Percentiles rank a stretch among this genome's conserved stretches.
Evolutionary conservation across 495 filamentous ascomycete species (phyloP).

Genomic region (Aspergillus sclerotioniger): DNA sequence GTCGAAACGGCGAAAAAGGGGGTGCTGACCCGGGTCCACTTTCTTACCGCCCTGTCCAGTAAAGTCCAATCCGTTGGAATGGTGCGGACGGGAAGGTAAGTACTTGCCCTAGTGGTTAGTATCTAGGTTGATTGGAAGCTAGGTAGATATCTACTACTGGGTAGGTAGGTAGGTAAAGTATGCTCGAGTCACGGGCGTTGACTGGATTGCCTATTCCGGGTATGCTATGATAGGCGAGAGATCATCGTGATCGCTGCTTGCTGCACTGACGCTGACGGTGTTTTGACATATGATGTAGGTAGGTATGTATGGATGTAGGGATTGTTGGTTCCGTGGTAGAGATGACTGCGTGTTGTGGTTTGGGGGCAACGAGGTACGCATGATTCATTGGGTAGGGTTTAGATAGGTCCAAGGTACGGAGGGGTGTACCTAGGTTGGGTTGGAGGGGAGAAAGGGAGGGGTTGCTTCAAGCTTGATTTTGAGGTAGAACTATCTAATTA

Average conservation of each 20-base stretch:
- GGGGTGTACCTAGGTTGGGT: neutral
- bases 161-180: neutral
- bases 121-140: neutral
- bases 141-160: neutral
- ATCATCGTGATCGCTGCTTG: too few species aligned
- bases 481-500: neutral
- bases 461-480: neutral
- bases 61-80: neutral
- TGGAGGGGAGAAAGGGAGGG: neutral
- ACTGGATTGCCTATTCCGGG: too few species aligned
- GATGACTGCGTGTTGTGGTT: too few species aligned
- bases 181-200: too few species aligned
- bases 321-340: too few species aligned
- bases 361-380: too few species aligned
- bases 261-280: too few species aligned
- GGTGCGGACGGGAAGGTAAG: neutral
- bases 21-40: neutral
- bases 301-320: too few species aligned
- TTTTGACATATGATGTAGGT: too few species aligned
- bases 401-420: too few species aligned
- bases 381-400: too few species aligned
- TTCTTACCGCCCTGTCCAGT: neutral
- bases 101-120: neutral
- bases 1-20: conserved; percentile 8
- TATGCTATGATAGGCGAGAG: too few species aligned